Evolutionary conservation across 768 basidiomycete genomes (phyloP), one percentile per base, ranked within the genome.

Genomic region (Suillus tomentosus): DNA sequence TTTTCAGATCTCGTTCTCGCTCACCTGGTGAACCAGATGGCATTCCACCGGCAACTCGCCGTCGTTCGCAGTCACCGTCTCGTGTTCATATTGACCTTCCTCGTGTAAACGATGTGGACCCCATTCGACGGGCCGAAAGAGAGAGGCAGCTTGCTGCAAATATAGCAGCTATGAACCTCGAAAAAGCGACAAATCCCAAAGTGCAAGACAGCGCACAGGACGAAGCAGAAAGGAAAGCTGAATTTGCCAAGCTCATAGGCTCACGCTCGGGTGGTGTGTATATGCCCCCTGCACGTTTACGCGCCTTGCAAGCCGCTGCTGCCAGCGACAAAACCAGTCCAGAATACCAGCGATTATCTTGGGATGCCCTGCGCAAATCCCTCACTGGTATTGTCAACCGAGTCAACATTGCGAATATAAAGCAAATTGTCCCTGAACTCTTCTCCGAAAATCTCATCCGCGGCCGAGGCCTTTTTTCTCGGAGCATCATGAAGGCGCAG

Each of bases 301-400:
- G 95, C 54, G 95, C 95, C 0, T 83, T 99, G 76, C 95, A 96
- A 70, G 89, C 86, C 51, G 65, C 73, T 17, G 94, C 94, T 10
- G 78, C 86, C 7, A 78, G 83, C 66, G 94, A 97, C 81, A 96
- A 96, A 79, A 80, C 82, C 55, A 91, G 91, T 64, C 71, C 89
- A 22, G 96, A 97, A 78, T 99, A 92, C 77, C 97, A 99, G 77
- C 85, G 97, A 11, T 79, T 99, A 64, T 92, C 94, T 11, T 99
- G 97, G 97, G 97, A 99, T 72, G 97, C 97, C 2, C 79, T 99
- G 65, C 89, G 96, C 73, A 99, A 99, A 79, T 93, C 91, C 59
- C 92, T 99, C 72, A 99, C 97, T 36, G 97, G 97, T 94, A 91
- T 99, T 69, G 96, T 99, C 83, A 99, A 99, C 83, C 91, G 97